Conservation (phyloP, 1,139 yeast species). For the Diutina rugosa region DNA sequence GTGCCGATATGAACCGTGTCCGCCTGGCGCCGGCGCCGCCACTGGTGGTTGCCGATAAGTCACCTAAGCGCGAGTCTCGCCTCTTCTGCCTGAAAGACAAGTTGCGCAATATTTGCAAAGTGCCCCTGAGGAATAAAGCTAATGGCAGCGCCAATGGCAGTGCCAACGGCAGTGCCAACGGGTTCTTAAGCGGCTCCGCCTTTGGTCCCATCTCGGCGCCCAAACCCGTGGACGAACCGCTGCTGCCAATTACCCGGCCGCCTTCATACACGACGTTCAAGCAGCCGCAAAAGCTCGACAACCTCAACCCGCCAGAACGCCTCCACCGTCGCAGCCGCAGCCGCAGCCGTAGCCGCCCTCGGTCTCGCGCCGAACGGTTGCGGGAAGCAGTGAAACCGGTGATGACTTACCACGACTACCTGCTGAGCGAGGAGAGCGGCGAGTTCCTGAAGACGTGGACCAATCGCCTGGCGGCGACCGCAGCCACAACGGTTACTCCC, state of each 20-base stretch:
- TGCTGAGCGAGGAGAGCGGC: neutral
- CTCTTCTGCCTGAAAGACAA: neutral
- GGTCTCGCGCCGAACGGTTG: neutral
- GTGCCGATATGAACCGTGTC: neutral
- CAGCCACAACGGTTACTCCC: neutral
- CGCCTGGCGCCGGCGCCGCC: neutral
- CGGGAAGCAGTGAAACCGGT: neutral
- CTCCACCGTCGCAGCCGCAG: neutral
- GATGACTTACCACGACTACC: neutral
- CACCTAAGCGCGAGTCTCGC: neutral
- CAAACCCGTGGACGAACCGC: neutral
- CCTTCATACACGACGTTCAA: neutral
- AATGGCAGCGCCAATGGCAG: neutral
- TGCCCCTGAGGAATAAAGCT: neutral
- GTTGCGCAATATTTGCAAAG: neutral
- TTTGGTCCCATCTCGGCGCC: neutral
- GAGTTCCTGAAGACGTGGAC: neutral
- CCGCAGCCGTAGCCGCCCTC: neutral
- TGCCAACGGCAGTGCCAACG: too few relatives aligned
- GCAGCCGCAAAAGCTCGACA: neutral
- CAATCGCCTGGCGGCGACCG: neutral
- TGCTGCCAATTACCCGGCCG: neutral
- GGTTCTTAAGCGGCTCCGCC: too few relatives aligned
- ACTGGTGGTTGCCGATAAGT: neutral
- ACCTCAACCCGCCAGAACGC: neutral